A percentile compares a stretch with the other conserved stretches of the same genome.
These are phyloP conservation scores for Chaetomium olivaceum DNA, from an alignment of 2,329 filamentous ascomycete species.

Conservation along the genomic window DNA sequence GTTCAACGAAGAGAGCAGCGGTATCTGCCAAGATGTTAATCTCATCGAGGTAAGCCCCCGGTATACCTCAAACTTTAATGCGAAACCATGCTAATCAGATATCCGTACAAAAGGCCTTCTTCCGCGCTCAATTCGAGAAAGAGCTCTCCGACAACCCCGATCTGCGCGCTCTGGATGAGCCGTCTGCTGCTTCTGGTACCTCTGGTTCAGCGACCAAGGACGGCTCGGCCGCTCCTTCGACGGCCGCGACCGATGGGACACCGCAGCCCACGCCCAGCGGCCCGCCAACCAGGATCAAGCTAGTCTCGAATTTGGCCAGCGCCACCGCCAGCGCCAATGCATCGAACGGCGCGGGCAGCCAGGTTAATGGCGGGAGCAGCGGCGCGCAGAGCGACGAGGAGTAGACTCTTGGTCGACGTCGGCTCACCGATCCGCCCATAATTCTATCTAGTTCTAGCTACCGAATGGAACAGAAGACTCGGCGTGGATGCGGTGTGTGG, in stretches of 20 bases:
- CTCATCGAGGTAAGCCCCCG: conserved; percentile 74
- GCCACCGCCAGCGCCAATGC: not conserved
- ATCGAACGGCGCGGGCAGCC: not conserved
- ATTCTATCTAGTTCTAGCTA: not conserved
- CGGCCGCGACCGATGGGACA: conserved; percentile 49
- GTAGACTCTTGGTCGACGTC: conserved; percentile 31
- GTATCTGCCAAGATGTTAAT: conserved; percentile 89
- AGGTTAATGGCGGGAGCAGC: conserved; percentile 36
- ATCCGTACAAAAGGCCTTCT: conserved; percentile 51
- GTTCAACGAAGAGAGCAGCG: conserved; percentile 94
- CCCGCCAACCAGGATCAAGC: conserved; percentile 63
- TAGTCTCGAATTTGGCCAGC: conserved; percentile 55
- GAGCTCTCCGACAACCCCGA: conserved; percentile 56
- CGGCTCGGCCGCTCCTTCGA: conserved; percentile 53
- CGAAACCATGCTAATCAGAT: not conserved
- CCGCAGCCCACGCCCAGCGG: conserved; percentile 60
- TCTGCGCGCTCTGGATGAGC: conserved; percentile 56
- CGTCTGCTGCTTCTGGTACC: conserved; percentile 23
- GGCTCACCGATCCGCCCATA: not conserved
- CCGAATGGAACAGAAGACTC: not conserved
- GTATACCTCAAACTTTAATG: not conserved
- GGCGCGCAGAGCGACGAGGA: conserved; percentile 57
- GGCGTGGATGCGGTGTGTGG: not conserved
- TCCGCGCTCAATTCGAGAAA: conserved; percentile 55
- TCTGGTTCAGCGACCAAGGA: conserved; percentile 35